Evolutionary conservation across 352 stramenopile genomes (phyloP), one percentile per base, ranked within the genome.

Genomic region (Pythium sp.): DNA sequence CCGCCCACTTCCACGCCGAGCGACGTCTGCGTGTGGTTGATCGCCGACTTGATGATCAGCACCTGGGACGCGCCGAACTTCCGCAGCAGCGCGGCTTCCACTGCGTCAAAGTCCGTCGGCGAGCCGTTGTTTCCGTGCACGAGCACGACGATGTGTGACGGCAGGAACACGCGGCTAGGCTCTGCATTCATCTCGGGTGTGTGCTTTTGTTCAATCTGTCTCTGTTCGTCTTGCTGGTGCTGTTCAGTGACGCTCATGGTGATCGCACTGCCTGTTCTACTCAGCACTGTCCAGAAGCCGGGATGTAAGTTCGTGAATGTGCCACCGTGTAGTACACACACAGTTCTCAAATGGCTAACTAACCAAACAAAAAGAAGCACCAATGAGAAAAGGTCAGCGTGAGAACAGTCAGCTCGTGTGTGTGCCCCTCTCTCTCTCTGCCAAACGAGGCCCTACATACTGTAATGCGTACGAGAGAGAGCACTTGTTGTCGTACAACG

Each of bases 41-140:
- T 73, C 8, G 62, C 41, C 8, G 83, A 91, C 69, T 91, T 87
- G 72, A 94, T 79, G n/a, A 91, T 65, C 12, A 92, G 75, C 67
- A 91, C 68, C 58, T 90, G 72, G 5, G 77, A 70, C 1, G 70
- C 51, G 3, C 68, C 75, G 68, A 81, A 92, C 58, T 86, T 88
- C 28, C 58, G 22, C 18, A 66, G 46, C 18, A 94, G 70, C 34
- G 75, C 74, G 8, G 51, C n/a, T 59, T 84, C 76, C 22, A 94
- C 58, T 0, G 72, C 74, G 65, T 91, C 82, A 69, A 94, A 92
- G 69, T 94, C 87, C 15, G 71, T 72, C 7, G 84, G 83, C 55
- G 83, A 75, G 75, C 87, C 84, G 49, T 94, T 94, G 76, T 94
- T 93, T 30, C 87, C 87, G 66, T 94, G 87, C 58, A 94, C 84